Evolutionary conservation across 805 yeast genomes (phyloP).

Genomic region (Teunomyces atbi): DNA sequence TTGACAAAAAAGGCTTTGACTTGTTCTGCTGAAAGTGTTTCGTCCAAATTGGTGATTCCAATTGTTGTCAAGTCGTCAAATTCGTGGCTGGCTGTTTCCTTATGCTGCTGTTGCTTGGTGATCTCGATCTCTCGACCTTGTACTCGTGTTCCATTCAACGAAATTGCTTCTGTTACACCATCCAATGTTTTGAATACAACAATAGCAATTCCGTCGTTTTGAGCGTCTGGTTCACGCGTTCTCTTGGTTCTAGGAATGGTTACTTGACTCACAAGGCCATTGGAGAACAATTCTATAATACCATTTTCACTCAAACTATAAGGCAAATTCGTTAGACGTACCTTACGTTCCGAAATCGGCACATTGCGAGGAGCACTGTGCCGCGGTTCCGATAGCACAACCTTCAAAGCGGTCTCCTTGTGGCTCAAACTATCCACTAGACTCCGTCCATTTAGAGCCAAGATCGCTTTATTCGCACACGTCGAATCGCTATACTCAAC

Average conservation of each 20-base stretch:
- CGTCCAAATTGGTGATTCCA: constrained; percentile 24
- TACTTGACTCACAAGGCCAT: constrained; percentile 54
- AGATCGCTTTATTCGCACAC: constrained; percentile 46
- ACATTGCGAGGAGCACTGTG: constrained; percentile 15
- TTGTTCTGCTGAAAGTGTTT: constrained; percentile 37
- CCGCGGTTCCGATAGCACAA: constrained; percentile 60
- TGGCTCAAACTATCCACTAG: constrained; percentile 26
- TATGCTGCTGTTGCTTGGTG: constrained; percentile 14
- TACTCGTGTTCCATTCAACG: constrained; percentile 39
- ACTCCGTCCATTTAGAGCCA: constrained; percentile 36
- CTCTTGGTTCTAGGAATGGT: constrained; percentile 40
- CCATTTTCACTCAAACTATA: constrained; percentile 39
- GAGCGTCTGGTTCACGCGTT: constrained; percentile 27
- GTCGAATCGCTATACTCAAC: constrained; percentile 50
- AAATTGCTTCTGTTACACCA: constrained; percentile 48
- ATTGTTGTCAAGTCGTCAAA: constrained; percentile 20
- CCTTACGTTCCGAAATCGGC: constrained; percentile 53
- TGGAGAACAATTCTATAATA: constrained; percentile 41
- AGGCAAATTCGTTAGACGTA: constrained; percentile 54
- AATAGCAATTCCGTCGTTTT: constrained; percentile 67
- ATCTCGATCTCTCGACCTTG: constrained; percentile 51
- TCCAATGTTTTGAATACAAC: constrained; percentile 44
- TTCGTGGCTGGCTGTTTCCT: constrained; percentile 3
- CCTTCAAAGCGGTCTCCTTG: constrained; percentile 43
- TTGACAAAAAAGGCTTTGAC: constrained; percentile 26